These are phyloP conservation scores for Syzygium syzygioides DNA, from an alignment of 441 rosid species.

Conservation along the genomic window DNA sequence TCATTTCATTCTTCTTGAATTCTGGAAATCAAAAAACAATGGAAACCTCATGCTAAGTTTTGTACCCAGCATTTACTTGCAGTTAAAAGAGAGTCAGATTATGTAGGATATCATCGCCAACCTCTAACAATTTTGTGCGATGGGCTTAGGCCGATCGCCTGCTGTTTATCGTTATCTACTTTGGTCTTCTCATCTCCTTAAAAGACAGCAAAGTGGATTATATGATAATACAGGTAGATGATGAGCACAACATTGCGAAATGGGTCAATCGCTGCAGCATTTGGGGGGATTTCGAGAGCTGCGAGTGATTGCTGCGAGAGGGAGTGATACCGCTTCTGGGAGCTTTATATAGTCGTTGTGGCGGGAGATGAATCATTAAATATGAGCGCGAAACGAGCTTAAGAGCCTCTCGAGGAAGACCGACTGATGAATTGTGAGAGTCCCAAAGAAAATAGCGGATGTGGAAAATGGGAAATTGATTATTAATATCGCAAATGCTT, in stretches of 20 bases:
- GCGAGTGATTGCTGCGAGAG: not conserved
- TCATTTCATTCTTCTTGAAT: constrained; percentile 44
- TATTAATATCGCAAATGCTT: no score
- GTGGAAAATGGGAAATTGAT: no score
- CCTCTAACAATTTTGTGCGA: not conserved
- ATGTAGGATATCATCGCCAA: not conserved
- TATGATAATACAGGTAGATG: not conserved
- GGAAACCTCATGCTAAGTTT: not conserved
- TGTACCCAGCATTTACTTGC: not conserved
- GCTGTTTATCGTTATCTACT: not conserved
- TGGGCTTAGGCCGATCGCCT: not conserved
- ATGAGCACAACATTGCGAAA: fast-evolving
- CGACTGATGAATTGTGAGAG: no score
- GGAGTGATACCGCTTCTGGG: not conserved
- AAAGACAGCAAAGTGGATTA: not conserved
- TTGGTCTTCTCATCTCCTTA: not conserved
- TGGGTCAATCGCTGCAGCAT: not conserved
- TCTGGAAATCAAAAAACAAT: constrained; percentile 10
- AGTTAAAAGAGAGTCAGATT: not conserved
- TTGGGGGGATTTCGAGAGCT: not conserved
- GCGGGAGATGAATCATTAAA: not conserved
- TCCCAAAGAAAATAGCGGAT: no score
- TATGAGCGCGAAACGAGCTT: not conserved
- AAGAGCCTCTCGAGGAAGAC: no score
- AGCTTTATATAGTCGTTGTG: not conserved